Conservation (phyloP, 164 flowering plant genomes). For the Protea cynaroides region DNA sequence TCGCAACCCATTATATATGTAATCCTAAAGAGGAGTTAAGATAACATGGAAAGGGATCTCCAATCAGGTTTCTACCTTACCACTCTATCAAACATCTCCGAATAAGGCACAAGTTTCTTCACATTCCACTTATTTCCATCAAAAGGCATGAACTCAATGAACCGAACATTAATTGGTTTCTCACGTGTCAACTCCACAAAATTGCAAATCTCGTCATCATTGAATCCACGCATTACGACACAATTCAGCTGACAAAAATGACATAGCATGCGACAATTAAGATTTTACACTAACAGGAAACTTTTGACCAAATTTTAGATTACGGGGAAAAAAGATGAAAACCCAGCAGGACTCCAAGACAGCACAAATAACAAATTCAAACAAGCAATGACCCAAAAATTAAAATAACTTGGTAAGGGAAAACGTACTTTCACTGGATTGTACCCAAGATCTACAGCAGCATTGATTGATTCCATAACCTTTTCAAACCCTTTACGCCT, state of each 20-base stretch:
- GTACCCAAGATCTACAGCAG: conserved; percentile 74
- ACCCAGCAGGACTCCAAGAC: neutral
- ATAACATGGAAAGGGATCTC: conserved; percentile 13
- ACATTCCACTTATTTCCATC: conserved; percentile 99
- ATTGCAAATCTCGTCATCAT: conserved; percentile 96
- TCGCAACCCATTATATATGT: conserved; percentile 3
- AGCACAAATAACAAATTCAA: neutral
- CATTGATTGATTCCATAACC: conserved; percentile 78
- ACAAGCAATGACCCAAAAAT: neutral
- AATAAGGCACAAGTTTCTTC: conserved; percentile 86
- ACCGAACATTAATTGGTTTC: conserved; percentile 79
- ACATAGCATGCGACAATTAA: neutral
- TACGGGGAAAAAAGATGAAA: neutral
- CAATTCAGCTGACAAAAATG: conserved; percentile 67
- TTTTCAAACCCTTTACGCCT: conserved; percentile 85
- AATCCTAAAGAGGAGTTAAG: neutral
- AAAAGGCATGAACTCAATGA: conserved; percentile 99
- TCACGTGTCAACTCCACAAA: conserved; percentile 84
- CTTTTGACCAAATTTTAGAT: conserved; percentile 1
- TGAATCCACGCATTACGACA: conserved; percentile 91
- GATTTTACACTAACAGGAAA: neutral
- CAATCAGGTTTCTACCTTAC: conserved; percentile 65
- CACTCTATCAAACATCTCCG: conserved; percentile 88
- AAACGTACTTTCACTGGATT: conserved; percentile 81
- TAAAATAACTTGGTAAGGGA: conserved; percentile 1